A percentile compares a stretch with the other conserved stretches of the same genome.
These are phyloP conservation scores for Penicillium decumbens DNA, from an alignment of 2,329 filamentous ascomycete species.

Conservation along the genomic window DNA sequence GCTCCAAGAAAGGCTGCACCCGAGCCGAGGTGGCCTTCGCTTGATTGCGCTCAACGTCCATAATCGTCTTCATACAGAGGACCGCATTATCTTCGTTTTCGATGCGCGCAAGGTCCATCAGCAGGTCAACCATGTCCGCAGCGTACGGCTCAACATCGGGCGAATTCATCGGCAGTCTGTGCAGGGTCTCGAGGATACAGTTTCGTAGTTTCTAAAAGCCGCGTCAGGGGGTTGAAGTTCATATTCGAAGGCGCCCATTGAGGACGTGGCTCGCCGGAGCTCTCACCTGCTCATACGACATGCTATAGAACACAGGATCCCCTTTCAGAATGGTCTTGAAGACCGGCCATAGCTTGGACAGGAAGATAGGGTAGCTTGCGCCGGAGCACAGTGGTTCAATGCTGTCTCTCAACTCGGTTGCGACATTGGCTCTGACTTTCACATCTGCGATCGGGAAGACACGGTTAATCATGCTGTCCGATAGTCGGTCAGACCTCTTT, in stretches of 20 bases:
- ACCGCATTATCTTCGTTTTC: constrained; percentile 99
- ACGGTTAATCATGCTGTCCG: constrained; percentile 2
- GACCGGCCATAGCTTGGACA: constrained; percentile 82
- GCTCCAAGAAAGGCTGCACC: constrained; percentile 81
- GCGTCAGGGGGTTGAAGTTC: constrained; percentile 8
- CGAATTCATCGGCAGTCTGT: constrained; percentile 72
- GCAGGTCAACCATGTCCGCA: constrained; percentile 78
- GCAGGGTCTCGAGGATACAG: constrained; percentile 88
- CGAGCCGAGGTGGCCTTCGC: constrained; percentile 73
- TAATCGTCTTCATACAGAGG: constrained; percentile 96
- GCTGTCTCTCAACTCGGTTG: constrained; percentile 81
- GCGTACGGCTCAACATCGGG: constrained; percentile 85
- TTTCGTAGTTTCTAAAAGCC: constrained; percentile 72
- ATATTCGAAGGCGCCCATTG: not conserved
- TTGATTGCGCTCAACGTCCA: constrained; percentile 93
- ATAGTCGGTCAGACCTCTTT: not conserved
- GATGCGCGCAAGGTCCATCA: constrained; percentile 79
- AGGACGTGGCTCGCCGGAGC: constrained; percentile 1
- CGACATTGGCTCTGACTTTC: constrained; percentile 74
- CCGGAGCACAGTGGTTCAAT: constrained; percentile 79
- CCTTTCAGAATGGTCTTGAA: constrained; percentile 82
- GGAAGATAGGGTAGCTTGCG: constrained; percentile 70
- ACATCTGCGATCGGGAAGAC: constrained; percentile 55
- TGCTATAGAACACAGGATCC: constrained; percentile 84
- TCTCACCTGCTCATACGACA: constrained; percentile 78